These are phyloP conservation scores for Lithocarpus polystachyus DNA, from an alignment of 306 rosid genomes.

Conservation along the genomic window DNA sequence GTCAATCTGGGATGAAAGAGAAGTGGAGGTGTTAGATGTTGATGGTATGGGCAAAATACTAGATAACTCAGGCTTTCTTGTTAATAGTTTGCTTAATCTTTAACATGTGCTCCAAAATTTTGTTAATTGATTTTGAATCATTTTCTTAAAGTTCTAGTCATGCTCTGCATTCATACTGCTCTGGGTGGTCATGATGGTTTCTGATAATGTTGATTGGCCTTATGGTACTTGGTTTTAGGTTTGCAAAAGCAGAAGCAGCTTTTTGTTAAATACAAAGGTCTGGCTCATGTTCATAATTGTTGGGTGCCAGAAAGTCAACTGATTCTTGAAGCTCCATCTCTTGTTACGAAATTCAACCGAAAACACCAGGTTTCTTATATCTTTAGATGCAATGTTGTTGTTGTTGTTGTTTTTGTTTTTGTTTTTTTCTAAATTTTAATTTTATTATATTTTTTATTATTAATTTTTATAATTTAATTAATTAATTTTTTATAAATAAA, in stretches of 20 bases:
- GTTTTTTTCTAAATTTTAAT: background rate
- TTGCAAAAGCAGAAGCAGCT: constrained; percentile 38
- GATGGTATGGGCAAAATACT: constrained; percentile 39
- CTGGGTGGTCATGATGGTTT: constrained; percentile 5
- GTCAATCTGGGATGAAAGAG: constrained; percentile 47
- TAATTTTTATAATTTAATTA: too few relatives aligned
- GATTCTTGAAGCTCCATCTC: constrained; percentile 52
- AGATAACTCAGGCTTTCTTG: background rate
- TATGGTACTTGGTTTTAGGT: constrained; percentile 33
- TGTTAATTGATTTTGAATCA: background rate
- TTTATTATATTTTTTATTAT: too few relatives aligned
- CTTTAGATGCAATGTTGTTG: background rate
- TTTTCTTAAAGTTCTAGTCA: background rate
- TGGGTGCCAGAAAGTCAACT: constrained; percentile 55
- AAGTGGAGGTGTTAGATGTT: constrained; percentile 31
- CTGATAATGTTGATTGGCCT: background rate
- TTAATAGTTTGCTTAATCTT: background rate
- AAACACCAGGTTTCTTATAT: constrained; percentile 46
- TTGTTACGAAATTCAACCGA: constrained; percentile 41
- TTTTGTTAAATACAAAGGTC: constrained; percentile 63
- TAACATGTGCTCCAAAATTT: background rate
- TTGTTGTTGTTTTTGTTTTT: background rate
- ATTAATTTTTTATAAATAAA: too few relatives aligned
- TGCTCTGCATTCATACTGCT: background rate
- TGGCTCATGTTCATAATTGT: constrained; percentile 61